A percentile compares a stretch with the other conserved stretches of the same genome.
Conservation (phyloP, 495 filamentous ascomycete genomes). For the Niebla homalea region DNA sequence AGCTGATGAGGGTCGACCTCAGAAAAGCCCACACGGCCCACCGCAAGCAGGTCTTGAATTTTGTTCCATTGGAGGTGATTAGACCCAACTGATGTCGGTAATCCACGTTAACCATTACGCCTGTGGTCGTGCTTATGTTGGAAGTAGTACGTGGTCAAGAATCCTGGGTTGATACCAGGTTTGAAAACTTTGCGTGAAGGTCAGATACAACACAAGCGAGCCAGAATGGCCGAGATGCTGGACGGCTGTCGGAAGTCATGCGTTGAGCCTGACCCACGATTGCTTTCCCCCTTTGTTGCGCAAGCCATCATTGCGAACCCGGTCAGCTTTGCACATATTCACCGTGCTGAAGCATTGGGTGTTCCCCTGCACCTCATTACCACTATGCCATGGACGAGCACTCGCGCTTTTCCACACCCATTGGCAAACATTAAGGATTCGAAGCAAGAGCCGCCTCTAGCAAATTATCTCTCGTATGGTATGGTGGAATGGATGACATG, state of each 20-base stretch:
- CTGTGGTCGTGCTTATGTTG: background rate
- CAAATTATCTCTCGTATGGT: slow-evolving; percentile 46
- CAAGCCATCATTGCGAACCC: slow-evolving; percentile 58
- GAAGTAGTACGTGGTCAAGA: slow-evolving; percentile 57
- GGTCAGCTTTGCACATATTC: slow-evolving; percentile 52
- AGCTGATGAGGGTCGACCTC: too few relatives aligned
- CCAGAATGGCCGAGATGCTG: slow-evolving; percentile 50
- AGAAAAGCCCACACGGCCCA: too few relatives aligned
- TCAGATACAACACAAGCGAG: slow-evolving; percentile 45
- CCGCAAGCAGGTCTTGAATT: slow-evolving; percentile 54
- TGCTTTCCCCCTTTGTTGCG: slow-evolving; percentile 44
- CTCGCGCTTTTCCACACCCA: slow-evolving; percentile 43
- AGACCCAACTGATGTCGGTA: slow-evolving; percentile 55
- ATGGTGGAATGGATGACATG: slow-evolving; percentile 54
- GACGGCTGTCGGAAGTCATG: slow-evolving; percentile 49
- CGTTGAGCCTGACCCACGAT: slow-evolving; percentile 31
- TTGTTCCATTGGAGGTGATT: slow-evolving; percentile 59
- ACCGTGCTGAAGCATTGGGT: slow-evolving; percentile 47
- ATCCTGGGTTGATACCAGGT: slow-evolving; percentile 56
- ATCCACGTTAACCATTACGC: background rate
- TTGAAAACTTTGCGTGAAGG: slow-evolving; percentile 51
- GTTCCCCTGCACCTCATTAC: slow-evolving; percentile 56
- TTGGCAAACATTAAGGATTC: slow-evolving; percentile 40
- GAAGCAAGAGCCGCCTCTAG: slow-evolving; percentile 29
- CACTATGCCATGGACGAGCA: slow-evolving; percentile 49